Conservation (phyloP, 1,284 basidiomycete species). For the Trichosporon sp. region DNA sequence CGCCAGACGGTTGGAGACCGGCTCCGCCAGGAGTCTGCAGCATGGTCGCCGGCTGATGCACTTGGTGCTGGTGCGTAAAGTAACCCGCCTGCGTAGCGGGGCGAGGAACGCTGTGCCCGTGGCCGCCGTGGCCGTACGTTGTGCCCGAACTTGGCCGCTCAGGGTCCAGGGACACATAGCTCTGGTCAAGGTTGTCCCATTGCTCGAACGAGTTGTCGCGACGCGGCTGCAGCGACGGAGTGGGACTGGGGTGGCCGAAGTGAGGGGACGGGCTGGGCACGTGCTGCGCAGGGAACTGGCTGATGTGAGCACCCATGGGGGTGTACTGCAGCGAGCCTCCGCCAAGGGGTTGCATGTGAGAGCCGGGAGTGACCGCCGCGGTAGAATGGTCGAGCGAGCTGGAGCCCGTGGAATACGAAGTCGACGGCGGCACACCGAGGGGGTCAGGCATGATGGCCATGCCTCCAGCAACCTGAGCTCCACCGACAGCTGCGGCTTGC, state of each 20-base stretch:
- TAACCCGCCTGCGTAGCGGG: neutral
- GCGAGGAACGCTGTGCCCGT: slow-evolving; percentile 5
- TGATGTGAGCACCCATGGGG: slow-evolving; percentile 11
- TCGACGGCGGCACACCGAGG: neutral
- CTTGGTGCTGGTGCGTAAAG: slow-evolving; percentile 3
- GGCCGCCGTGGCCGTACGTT: neutral
- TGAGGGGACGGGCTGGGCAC: neutral
- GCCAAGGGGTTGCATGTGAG: neutral
- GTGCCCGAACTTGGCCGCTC: slow-evolving; percentile 8
- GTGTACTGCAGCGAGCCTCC: neutral
- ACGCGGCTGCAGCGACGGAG: slow-evolving; percentile 6
- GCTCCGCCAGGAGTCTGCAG: neutral
- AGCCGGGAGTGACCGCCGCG: neutral
- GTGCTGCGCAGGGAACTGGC: neutral
- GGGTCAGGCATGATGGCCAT: slow-evolving; percentile 5
- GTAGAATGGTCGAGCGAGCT: neutral
- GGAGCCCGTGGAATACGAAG: neutral
- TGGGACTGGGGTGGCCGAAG: neutral
- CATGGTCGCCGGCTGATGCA: neutral
- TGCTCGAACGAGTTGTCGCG: slow-evolving; percentile 9
- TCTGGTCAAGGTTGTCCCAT: slow-evolving; percentile 9
- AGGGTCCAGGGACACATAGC: slow-evolving; percentile 1
- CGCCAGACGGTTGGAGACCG: neutral
- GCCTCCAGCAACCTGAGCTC: neutral
- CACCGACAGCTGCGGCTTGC: slow-evolving; percentile 6